Evolutionary conservation across 169 alveolate species (phyloP).

Genomic region (Hepatocystis sp.): DNA sequence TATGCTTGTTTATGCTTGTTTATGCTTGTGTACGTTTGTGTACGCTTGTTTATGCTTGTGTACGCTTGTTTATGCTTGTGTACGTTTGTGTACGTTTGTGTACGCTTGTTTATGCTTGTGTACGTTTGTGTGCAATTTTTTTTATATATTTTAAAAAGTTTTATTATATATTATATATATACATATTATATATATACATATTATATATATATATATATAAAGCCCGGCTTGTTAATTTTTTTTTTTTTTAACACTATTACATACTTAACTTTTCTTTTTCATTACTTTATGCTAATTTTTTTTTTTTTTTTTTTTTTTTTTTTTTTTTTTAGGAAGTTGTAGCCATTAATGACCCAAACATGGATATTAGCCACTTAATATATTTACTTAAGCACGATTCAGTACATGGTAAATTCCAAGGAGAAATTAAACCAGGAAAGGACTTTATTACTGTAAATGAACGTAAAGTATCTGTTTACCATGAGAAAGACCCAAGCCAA

Average conservation of each 20-base stretch:
- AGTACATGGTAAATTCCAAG: conserved; percentile 95
- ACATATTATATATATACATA: too few species aligned
- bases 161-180: too few species aligned
- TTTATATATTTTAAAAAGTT: too few species aligned
- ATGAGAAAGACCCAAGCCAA: conserved; percentile 95
- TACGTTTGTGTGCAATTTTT: too few species aligned
- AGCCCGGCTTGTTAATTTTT: too few species aligned
- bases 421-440: conserved; percentile 86
- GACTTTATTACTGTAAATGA: conserved; percentile 89
- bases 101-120: too few species aligned
- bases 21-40: too few species aligned
- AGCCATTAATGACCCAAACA: conserved; percentile 98
- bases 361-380: conserved; percentile 95
- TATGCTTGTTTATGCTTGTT: too few species aligned
- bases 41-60: too few species aligned
- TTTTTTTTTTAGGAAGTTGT: conserved; percentile 85
- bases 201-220: too few species aligned
- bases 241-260: not conserved
- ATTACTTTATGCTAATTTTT: not conserved
- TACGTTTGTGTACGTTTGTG: too few species aligned
- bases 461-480: conserved; percentile 87
- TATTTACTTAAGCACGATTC: conserved; percentile 97
- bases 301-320: not conserved
- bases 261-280: not conserved
- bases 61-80: too few species aligned